Evolutionary conservation across 1,284 basidiomycete genomes (phyloP).

Genomic region (Athelia psychrophila): DNA sequence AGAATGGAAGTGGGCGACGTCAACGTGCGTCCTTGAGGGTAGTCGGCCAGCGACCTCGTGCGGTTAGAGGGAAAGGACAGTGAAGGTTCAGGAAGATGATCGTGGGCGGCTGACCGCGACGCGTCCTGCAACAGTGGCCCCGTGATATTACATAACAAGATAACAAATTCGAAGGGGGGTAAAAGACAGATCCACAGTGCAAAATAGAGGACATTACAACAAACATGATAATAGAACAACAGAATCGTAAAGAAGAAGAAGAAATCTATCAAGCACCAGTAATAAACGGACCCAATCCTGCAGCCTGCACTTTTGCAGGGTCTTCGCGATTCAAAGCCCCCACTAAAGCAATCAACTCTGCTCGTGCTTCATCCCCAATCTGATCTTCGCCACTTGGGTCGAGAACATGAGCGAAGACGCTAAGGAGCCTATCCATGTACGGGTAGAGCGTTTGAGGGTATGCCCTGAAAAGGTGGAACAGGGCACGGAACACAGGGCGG

Average conservation of each 20-base stretch:
- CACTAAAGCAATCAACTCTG: slow-evolving; percentile 76
- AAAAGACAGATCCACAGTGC: slow-evolving; percentile 1
- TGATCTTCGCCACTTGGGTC: slow-evolving; percentile 73
- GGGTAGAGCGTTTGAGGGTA: slow-evolving; percentile 72
- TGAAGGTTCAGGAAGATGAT: neutral
- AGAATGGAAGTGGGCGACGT: slow-evolving; percentile 37
- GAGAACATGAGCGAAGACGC: slow-evolving; percentile 84
- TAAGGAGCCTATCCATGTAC: slow-evolving; percentile 81
- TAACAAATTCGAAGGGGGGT: neutral
- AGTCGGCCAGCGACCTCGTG: slow-evolving; percentile 63
- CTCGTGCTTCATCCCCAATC: slow-evolving; percentile 74
- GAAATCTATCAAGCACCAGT: slow-evolving; percentile 26
- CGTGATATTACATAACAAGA: neutral
- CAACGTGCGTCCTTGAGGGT: slow-evolving; percentile 38
- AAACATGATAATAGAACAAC: slow-evolving; percentile 16
- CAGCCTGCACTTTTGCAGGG: slow-evolving; percentile 73
- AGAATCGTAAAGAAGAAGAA: slow-evolving; percentile 3
- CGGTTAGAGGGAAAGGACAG: slow-evolving; percentile 6
- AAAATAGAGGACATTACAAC: neutral
- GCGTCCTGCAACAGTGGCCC: neutral
- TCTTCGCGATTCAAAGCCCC: slow-evolving; percentile 71
- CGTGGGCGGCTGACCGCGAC: neutral
- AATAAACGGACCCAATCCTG: slow-evolving; percentile 62
- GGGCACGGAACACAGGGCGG: slow-evolving; percentile 83
- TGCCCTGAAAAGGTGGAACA: slow-evolving; percentile 86